Evolutionary conservation across 2,329 filamentous ascomycete species (phyloP), one percentile per base, ranked within the genome.

Genomic region (Fusarium sp.): DNA sequence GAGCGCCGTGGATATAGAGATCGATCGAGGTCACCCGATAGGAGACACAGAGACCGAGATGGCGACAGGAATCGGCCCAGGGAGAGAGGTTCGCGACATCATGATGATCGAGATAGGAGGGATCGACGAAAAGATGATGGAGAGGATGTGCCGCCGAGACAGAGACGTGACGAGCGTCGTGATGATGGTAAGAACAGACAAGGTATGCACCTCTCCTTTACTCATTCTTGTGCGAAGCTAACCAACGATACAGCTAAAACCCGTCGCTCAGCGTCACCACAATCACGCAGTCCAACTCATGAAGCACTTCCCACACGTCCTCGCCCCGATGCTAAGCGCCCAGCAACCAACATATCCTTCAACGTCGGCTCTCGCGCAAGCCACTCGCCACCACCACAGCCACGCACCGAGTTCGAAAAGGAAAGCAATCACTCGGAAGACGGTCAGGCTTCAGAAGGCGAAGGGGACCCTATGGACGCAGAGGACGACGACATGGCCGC

Each of bases 401-500:
- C 64, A 35, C 61, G 27, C 15, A 18, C 35, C 8, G 46, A 35
- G 14, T 45, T 35, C 29, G 49, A 47, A 63, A 73, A 67, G 20
- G 72, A 68, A 41, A 67, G 60, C 10, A 54, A 35, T n/a, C 54
- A 59, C 37, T 70, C 20, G 17, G 47, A 52, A 40, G 55, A 46
- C 23, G 57, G 63, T 18, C 46, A 67, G 27, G 63, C 36, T 33
- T 63, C 63, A 14, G 64, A 45, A 14, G 53, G 63, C 14, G 64
- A 63, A 13, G 67, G 62, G 5, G 65, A 73, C 27, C 56, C 57
- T 9, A 76, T 76, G 55, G 76, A 73, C 6, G 78, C 75, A 9
- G 70, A 85, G 56, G 91, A 94, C 65, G 89, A 90, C 65, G 88
- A 90, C 50, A 83, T 91, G 75, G 87, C 85, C 55, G 87, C 87